Evolutionary conservation across 176 grass and related monocot species (phyloP).

Genomic region (Juncus effusus): DNA sequence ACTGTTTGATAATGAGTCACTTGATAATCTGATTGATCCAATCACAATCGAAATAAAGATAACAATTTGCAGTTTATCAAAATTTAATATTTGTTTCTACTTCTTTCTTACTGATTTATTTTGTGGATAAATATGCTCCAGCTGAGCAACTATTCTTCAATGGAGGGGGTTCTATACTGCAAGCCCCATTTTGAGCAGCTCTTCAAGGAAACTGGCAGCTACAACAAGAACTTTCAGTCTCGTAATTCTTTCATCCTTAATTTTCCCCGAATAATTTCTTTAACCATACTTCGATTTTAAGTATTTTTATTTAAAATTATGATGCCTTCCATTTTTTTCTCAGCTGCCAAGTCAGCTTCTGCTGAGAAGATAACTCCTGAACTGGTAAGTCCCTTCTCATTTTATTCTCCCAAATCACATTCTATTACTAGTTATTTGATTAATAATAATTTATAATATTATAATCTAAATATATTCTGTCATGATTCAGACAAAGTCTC

Average conservation of each 20-base stretch:
- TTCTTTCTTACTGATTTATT: background rate
- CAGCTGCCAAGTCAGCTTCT: slow-evolving; percentile 56
- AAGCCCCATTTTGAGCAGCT: slow-evolving; percentile 93
- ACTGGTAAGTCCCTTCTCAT: slow-evolving; percentile 36
- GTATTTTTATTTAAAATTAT: background rate
- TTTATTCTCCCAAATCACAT: background rate
- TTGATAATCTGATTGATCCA: no score
- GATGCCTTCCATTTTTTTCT: slow-evolving; percentile 9
- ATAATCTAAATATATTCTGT: background rate
- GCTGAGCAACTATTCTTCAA: slow-evolving; percentile 78
- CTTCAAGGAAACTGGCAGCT: slow-evolving; percentile 81
- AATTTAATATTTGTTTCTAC: no score
- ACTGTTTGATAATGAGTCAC: no score
- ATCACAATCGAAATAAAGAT: no score
- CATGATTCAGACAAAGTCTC: slow-evolving; percentile 64
- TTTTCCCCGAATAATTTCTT: background rate
- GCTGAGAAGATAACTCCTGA: slow-evolving; percentile 48
- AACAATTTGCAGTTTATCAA: no score
- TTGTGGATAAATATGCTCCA: slow-evolving; percentile 11
- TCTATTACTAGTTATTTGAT: background rate
- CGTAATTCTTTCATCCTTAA: slow-evolving; percentile 15
- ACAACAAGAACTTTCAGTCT: slow-evolving; percentile 81
- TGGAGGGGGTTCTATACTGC: slow-evolving; percentile 85
- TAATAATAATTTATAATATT: background rate
- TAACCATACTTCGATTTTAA: background rate